These are phyloP conservation scores for Leccinum arenicola DNA, from an alignment of 768 basidiomycete genomes.

Conservation along the genomic window DNA sequence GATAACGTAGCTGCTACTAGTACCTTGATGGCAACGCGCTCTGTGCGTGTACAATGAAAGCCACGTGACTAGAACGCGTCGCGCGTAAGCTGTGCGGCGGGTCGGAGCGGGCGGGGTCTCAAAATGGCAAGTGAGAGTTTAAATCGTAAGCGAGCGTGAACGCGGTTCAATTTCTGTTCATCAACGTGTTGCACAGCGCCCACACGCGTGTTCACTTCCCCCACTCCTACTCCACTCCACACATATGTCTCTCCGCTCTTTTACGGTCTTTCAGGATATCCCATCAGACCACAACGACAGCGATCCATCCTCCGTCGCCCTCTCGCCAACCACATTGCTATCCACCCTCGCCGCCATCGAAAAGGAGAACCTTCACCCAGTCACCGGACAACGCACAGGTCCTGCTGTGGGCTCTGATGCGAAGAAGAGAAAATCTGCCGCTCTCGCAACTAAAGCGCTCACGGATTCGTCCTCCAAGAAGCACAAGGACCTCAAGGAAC, in stretches of 20 bases:
- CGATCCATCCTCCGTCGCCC: constrained; percentile 22
- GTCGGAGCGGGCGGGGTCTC: constrained; percentile 34
- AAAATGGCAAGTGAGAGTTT: constrained; percentile 29
- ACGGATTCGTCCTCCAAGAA: constrained; percentile 38
- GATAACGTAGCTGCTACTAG: background rate
- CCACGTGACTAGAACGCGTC: constrained; percentile 31
- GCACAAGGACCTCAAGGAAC: constrained; percentile 43
- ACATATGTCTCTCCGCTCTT: constrained; percentile 54
- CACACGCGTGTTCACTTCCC: constrained; percentile 15
- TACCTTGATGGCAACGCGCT: background rate
- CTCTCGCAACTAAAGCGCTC: constrained; percentile 53
- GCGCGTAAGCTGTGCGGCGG: constrained; percentile 16
- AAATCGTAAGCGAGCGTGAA: constrained; percentile 31
- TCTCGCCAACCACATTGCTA: constrained; percentile 29
- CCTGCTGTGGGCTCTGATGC: constrained; percentile 32
- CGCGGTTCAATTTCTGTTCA: constrained; percentile 22
- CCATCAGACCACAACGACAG: constrained; percentile 34
- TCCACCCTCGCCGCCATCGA: constrained; percentile 44
- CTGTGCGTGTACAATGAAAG: background rate
- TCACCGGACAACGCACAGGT: constrained; percentile 63
- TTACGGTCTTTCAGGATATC: constrained; percentile 63
- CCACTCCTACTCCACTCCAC: constrained; percentile 7
- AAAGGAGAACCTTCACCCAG: constrained; percentile 79
- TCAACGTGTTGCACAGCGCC: constrained; percentile 34
- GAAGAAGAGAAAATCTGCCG: constrained; percentile 67